A percentile compares a stretch with the other conserved stretches of the same genome.
Evolutionary conservation across 805 yeast species (phyloP).

Genomic region (Torulaspora maleeae): DNA sequence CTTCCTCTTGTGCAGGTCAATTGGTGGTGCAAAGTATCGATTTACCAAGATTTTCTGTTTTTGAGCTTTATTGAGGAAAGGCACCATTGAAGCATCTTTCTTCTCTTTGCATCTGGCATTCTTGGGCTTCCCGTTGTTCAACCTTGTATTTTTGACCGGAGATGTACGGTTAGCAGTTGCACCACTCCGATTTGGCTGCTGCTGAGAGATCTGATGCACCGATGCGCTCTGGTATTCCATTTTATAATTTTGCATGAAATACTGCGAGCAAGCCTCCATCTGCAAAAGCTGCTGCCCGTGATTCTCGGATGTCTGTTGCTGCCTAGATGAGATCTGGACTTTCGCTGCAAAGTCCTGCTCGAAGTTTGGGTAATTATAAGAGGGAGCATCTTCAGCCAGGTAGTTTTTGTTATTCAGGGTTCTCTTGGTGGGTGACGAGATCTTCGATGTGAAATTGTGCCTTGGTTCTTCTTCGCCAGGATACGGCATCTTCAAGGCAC

Average conservation of each 20-base stretch:
- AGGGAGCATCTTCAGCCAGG: conserved; percentile 4
- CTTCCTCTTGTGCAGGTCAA: conserved; percentile 12
- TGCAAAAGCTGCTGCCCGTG: background rate
- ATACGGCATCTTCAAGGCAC: conserved; percentile 3
- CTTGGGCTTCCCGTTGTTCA: background rate
- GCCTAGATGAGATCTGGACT: background rate
- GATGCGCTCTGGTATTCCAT: background rate
- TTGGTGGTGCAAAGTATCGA: conserved; percentile 13
- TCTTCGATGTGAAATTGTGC: conserved; percentile 9
- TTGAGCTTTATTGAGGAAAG: background rate
- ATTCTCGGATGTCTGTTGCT: background rate
- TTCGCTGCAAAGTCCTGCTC: background rate
- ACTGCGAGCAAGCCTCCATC: background rate
- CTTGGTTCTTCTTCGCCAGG: conserved; percentile 6
- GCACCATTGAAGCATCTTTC: conserved; percentile 5
- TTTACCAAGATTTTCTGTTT: conserved; percentile 3
- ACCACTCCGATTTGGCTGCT: background rate
- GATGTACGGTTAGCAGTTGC: background rate
- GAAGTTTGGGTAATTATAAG: background rate
- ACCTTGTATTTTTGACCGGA: conserved; percentile 2
- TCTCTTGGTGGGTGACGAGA: conserved; percentile 15
- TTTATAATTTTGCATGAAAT: background rate
- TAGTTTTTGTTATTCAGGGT: conserved; percentile 13
- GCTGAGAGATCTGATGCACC: background rate
- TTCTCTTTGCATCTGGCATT: conserved; percentile 7